Base-by-base conservation (phyloP, 2,329 filamentous ascomycete genomes). In the Cordyceps javanica region DNA sequence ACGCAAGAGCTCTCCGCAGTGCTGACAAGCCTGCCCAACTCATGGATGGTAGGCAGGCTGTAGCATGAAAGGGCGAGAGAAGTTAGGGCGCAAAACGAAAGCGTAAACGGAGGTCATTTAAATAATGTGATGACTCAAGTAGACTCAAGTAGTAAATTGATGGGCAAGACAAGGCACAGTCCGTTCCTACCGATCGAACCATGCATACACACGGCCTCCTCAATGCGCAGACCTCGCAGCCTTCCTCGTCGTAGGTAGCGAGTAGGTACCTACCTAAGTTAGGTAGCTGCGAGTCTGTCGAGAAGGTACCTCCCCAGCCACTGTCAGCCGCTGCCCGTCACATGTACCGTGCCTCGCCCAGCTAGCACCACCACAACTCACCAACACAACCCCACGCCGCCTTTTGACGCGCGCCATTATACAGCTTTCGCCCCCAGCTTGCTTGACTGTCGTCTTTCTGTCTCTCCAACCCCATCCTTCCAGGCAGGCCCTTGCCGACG, bases 331-430 rank as follows among this genome's bases (percentile, higher is more conserved):
- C 41, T 16, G 41, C 39, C 21, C 26, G 21, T 46, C 30, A 30
- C 41, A 55, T 36, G 52, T 55, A 55, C 41, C 30, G 26, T 46
- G 42, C 28, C 21, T 21, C n/a, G 30, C 23, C 14, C 16, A 19
- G 14, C 11, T 16, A 14, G 16, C 41, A 55, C 26, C 32, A 51
- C 45, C 38, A 21, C 39, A 42, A 44, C 51, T 54, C 52, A 55
- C 52, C 52, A 45, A 55, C 52, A 56, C 44, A 56, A 56, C 53
- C 53, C 53, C 44, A 56, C 53, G 44, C 53, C 53, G 53, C 53
- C 53, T 56, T 56, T 56, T 49, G 53, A 56, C 53, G 53, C 53
- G 53, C 53, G 53, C 53, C 53, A 56, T 56, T 56, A 56, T 56
- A 56, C 53, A 56, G 42, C 53, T 56, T 49, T 56, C 53, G 53